Conservation (phyloP, 306 rosid species). For the Cicer cuneatum region DNA sequence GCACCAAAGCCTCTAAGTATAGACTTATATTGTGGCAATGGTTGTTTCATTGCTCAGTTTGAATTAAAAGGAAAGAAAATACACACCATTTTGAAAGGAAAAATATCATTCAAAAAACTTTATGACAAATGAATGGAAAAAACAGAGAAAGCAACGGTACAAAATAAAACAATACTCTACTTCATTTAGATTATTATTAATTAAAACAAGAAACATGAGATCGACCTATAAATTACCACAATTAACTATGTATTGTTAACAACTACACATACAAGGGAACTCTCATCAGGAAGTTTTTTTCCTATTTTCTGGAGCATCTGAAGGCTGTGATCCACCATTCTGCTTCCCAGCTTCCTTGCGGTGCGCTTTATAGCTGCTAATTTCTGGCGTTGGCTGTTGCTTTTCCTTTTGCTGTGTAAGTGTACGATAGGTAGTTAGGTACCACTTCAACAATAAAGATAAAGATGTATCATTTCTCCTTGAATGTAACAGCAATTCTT, state of each 20-base stretch:
- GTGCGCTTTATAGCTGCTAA: slow-evolving; percentile 71
- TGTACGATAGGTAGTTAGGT: not conserved
- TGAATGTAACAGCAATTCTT: not conserved
- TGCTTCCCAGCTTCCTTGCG: slow-evolving; percentile 71
- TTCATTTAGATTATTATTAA: slow-evolving; percentile 32
- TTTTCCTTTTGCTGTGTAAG: slow-evolving; percentile 51
- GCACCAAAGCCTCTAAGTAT: too few species aligned
- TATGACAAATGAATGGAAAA: not conserved
- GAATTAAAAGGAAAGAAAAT: not conserved
- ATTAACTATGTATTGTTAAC: slow-evolving; percentile 46
- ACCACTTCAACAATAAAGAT: slow-evolving; percentile 22
- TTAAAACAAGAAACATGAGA: slow-evolving; percentile 16
- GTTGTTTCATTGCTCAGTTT: not conserved
- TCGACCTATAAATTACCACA: slow-evolving; percentile 44
- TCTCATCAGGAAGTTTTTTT: slow-evolving; percentile 62
- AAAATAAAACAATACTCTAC: slow-evolving; percentile 3
- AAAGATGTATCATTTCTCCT: slow-evolving; percentile 15
- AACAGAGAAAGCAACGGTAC: slow-evolving; percentile 11
- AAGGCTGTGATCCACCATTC: slow-evolving; percentile 50
- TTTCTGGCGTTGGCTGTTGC: slow-evolving; percentile 60
- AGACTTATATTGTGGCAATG: not conserved
- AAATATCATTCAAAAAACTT: slow-evolving; percentile 11
- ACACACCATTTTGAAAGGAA: slow-evolving; percentile 7
- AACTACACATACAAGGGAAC: slow-evolving; percentile 42
- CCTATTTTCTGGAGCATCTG: slow-evolving; percentile 54